Evolutionary conservation across 2,329 filamentous ascomycete genomes (phyloP), one percentile per base, ranked within the genome.

Genomic region (Xylaria sp.): DNA sequence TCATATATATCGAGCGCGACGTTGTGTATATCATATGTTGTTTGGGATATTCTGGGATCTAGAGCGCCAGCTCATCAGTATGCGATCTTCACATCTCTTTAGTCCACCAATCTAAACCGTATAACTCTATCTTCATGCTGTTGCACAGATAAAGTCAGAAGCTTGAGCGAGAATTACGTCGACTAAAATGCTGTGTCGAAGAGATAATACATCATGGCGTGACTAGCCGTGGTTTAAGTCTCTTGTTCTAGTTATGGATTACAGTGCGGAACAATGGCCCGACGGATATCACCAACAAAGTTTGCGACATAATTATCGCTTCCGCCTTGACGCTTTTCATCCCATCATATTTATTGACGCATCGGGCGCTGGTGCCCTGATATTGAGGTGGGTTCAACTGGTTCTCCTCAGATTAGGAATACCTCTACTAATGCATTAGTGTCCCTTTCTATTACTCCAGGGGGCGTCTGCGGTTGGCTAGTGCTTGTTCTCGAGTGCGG

Each of bases 181-280:
- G 15, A 18, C 59, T 63, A n/a, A 67, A 43, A 46, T 18, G 31
- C 31, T 1, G 52, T 20, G 3, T 20, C 52, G 6, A 48, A 68
- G 66, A n/a, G n/a, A n/a, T 68, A 39, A 56, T 68, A 41, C 61
- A 64, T 18, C 51, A 61, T 23, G 64, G 61, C 5, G 8, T 65
- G 1, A 61, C 51, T 23, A 25, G 60, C 5, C 31, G 59, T 4
- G 61, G 41, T 23, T 4, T 8, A 9, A 65, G 49, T 28, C 28
- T 64, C 18, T 2, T 70, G 6, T 5, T 68, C 31, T 62, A 28
- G 68, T 61, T 43, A 18, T 31, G 31, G 28, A 1, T 51, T 13
- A 13, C 43, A 8, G 25, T 69, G 4, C 43, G 46, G 52, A 55
- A 58, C 18, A 66, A 71, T 18, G 68, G 68, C 4, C 68, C 65